Percentiles rank a stretch among this genome's conserved stretches.
Evolutionary conservation across 108 stramenopile genomes (phyloP).

Genomic region (Pseudonitzschia multiseries): DNA sequence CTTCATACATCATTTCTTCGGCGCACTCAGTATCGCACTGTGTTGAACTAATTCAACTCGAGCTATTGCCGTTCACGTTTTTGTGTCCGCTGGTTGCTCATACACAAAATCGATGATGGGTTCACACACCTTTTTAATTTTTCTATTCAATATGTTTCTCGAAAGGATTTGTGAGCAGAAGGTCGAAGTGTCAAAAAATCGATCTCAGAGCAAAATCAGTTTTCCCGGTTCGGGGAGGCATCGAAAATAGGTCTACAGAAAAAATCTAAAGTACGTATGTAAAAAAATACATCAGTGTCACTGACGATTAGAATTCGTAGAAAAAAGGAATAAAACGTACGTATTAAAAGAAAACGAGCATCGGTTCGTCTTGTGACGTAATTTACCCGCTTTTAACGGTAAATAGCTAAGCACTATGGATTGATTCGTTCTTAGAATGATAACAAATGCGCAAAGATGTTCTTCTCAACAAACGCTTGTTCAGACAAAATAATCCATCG

Average conservation of each 20-base stretch:
- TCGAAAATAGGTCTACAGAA: not conserved
- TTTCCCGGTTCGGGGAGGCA: not conserved
- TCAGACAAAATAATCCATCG: no score
- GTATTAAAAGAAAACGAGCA: not conserved
- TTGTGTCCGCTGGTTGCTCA: no score
- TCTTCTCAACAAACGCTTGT: not conserved
- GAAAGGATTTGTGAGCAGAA: not conserved
- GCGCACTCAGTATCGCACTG: no score
- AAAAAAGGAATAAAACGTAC: not conserved
- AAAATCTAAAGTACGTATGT: constrained; percentile 12
- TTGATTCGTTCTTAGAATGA: not conserved
- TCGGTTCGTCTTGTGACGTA: not conserved
- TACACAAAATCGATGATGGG: no score
- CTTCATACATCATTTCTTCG: no score
- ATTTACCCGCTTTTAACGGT: not conserved
- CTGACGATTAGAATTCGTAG: not conserved
- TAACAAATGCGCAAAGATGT: not conserved
- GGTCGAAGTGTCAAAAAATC: not conserved
- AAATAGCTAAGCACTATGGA: not conserved
- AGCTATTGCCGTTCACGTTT: no score
- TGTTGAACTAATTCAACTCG: no score
- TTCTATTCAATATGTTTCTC: not conserved
- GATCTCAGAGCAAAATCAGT: not conserved
- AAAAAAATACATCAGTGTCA: not conserved
- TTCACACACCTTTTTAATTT: not conserved